Evolutionary conservation across 1,139 yeast species (phyloP).

Genomic region (Debaryomyces sp.): DNA sequence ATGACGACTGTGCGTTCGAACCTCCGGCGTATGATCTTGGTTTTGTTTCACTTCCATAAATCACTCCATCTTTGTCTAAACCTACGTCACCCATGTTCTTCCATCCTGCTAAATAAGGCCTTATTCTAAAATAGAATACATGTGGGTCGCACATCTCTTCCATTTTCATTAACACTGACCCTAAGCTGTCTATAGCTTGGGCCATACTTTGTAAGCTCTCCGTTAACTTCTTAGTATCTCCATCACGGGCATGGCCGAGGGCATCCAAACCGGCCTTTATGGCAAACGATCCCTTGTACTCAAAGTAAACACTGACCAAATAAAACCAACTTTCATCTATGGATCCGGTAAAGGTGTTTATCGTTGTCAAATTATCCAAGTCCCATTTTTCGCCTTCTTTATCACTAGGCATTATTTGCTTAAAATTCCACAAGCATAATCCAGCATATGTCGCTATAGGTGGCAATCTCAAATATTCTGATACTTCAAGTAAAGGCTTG

Average conservation of each 20-base stretch:
- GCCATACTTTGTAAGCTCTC: slow-evolving; percentile 64
- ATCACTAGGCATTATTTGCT: slow-evolving; percentile 55
- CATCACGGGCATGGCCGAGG: slow-evolving; percentile 29
- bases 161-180: slow-evolving; percentile 78
- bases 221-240: slow-evolving; percentile 41
- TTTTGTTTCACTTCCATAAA: slow-evolving; percentile 66
- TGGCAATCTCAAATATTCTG: slow-evolving; percentile 69
- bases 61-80: slow-evolving; percentile 70
- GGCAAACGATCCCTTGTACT: slow-evolving; percentile 77
- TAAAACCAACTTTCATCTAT: slow-evolving; percentile 95
- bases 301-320: slow-evolving; percentile 84
- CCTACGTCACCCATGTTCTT: slow-evolving; percentile 89
- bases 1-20: slow-evolving; percentile 89
- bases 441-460: slow-evolving; percentile 90
- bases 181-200: slow-evolving; percentile 72
- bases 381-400: slow-evolving; percentile 43
- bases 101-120: slow-evolving; percentile 96
- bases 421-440: slow-evolving; percentile 85
- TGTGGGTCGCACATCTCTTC: slow-evolving; percentile 96
- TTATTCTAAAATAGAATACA: slow-evolving; percentile 77
- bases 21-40: slow-evolving; percentile 82
- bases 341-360: slow-evolving; percentile 86
- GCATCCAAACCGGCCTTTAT: slow-evolving; percentile 55
- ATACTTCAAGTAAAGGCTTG: slow-evolving; percentile 62
- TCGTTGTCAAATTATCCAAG: slow-evolving; percentile 73